These are phyloP conservation scores for Perkinsus olseni DNA, from an alignment of 169 alveolate species.

Conservation along the genomic window DNA sequence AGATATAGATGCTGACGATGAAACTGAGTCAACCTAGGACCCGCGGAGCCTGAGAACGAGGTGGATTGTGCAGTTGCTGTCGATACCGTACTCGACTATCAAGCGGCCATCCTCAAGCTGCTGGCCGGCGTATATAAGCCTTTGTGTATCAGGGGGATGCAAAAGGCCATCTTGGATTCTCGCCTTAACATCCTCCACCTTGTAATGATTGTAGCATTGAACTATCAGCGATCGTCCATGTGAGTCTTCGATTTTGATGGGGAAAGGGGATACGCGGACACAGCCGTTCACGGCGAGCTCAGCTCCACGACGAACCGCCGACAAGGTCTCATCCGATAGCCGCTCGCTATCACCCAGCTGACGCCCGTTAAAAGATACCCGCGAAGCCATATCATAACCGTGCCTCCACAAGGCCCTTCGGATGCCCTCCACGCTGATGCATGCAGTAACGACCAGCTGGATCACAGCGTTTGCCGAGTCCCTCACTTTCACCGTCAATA, in stretches of 20 bases:
- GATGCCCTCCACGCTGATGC: not conserved
- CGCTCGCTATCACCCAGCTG: not conserved
- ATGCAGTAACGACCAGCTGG: not conserved
- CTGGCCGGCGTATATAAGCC: not conserved
- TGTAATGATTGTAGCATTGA: not conserved
- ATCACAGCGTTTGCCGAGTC: not conserved
- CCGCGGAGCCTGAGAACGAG: not conserved
- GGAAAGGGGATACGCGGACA: not conserved
- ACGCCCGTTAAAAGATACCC: not conserved
- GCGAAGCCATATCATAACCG: not conserved
- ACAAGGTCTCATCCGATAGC: not conserved
- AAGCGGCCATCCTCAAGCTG: not conserved
- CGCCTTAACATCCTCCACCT: not conserved
- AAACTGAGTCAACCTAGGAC: not conserved
- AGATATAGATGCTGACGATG: too few species aligned
- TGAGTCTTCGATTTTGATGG: not conserved
- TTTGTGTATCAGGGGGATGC: not conserved
- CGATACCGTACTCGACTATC: not conserved
- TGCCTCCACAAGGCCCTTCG: not conserved
- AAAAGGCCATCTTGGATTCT: not conserved
- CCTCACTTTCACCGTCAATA: not conserved
- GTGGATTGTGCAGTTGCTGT: not conserved
- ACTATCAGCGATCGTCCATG: not conserved
- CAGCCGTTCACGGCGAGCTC: not conserved
- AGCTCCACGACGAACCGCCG: not conserved